Percentiles rank a stretch among this genome's conserved stretches.
These are phyloP conservation scores for Phyllosticta citriasiana DNA, from an alignment of 2,329 filamentous ascomycete species.

Conservation along the genomic window DNA sequence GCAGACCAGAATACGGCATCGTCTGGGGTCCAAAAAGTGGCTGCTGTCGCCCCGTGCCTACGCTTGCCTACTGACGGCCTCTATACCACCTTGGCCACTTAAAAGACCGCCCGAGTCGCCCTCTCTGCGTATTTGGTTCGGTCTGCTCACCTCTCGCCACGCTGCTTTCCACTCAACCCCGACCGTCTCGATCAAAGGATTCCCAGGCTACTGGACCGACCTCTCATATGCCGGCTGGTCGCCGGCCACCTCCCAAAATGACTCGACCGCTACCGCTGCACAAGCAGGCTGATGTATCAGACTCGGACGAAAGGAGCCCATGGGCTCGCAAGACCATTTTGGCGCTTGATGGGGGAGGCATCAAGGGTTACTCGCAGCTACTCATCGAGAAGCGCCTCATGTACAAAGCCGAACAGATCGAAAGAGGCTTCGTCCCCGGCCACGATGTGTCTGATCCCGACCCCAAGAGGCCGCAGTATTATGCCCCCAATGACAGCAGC, in stretches of 20 bases:
- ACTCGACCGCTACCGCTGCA: not conserved
- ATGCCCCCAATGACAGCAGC: conserved; percentile 2
- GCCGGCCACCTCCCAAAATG: not conserved
- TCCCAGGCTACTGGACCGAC: not conserved
- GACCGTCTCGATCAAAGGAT: not conserved
- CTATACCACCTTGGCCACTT: not conserved
- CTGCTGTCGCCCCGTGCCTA: not conserved
- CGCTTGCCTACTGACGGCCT: not conserved
- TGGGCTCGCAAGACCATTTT: not conserved
- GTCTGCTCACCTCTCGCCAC: not conserved
- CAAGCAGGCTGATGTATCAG: not conserved
- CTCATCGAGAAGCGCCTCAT: conserved; percentile 13
- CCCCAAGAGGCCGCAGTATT: not conserved
- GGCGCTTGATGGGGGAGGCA: conserved; percentile 13
- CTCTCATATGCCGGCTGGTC: not conserved
- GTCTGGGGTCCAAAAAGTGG: not conserved
- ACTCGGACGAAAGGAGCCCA: not conserved
- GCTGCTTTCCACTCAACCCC: not conserved
- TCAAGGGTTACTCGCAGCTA: conserved; percentile 14
- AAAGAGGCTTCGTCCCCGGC: not conserved
- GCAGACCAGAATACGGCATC: not conserved
- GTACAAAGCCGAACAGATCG: conserved; percentile 8
- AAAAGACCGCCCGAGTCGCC: not conserved
- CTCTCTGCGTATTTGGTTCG: not conserved
- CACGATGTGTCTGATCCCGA: not conserved